These are phyloP conservation scores for Trapa bicornis DNA, from an alignment of 345 rosid species.

Conservation along the genomic window DNA sequence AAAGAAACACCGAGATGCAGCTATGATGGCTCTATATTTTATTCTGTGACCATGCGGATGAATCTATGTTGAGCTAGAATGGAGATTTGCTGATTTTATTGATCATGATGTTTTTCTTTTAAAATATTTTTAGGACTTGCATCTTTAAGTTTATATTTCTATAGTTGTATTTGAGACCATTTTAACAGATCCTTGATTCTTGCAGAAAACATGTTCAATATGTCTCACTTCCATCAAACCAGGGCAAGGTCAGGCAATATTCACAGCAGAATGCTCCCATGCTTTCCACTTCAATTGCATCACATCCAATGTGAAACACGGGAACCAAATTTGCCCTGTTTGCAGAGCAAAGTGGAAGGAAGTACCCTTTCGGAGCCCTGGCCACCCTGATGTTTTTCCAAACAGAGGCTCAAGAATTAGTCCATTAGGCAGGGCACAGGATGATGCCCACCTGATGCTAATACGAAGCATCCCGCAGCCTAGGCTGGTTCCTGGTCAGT, in stretches of 20 bases:
- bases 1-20: not conserved
- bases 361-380: constrained; percentile 56
- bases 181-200: constrained; percentile 11
- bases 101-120: not conserved
- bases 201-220: constrained; percentile 87
- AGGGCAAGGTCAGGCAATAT: constrained; percentile 83
- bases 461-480: constrained; percentile 38
- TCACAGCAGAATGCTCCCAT: constrained; percentile 96
- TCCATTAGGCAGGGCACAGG: constrained; percentile 39
- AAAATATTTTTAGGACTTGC: not conserved
- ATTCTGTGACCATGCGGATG: no score
- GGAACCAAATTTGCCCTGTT: constrained; percentile 87
- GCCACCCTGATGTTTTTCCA: constrained; percentile 21
- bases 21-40: not conserved
- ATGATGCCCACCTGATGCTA: constrained; percentile 52
- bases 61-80: not conserved
- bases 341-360: constrained; percentile 94
- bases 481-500: constrained; percentile 35
- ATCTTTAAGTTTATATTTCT: not conserved
- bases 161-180: not conserved
- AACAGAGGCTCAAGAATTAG: constrained; percentile 31
- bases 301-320: constrained; percentile 80
- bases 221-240: constrained; percentile 70
- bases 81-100: not conserved
- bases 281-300: constrained; percentile 97